Percentiles rank a stretch among this genome's conserved stretches.
Evolutionary conservation across 2,329 filamentous ascomycete genomes (phyloP).

Genomic region (Berkeleyomyces basicola): DNA sequence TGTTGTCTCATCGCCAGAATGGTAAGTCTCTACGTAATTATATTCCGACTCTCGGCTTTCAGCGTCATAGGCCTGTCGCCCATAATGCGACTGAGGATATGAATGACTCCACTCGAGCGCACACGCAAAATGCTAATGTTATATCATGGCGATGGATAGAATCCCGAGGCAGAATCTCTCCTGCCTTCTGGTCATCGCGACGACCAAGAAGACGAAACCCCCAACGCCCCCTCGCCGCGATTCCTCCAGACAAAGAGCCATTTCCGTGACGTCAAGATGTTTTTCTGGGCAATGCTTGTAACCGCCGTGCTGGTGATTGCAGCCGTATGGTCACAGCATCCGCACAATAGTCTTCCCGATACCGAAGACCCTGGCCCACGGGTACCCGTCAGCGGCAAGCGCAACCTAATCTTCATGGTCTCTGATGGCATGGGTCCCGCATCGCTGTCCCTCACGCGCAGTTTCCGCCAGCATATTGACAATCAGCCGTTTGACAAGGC

Average conservation of each 20-base stretch:
- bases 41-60: not conserved
- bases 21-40: constrained; percentile 8
- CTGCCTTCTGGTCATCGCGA: constrained; percentile 20
- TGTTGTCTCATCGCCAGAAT: constrained; percentile 3
- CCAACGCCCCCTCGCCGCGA: constrained; percentile 16
- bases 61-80: not conserved
- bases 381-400: constrained; percentile 40
- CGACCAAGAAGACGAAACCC: constrained; percentile 19
- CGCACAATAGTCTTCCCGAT: constrained; percentile 41
- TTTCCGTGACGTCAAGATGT: constrained; percentile 55
- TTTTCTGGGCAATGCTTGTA: constrained; percentile 68
- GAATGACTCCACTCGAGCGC: not conserved
- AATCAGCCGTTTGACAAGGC: constrained; percentile 58
- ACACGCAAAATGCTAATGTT: not conserved
- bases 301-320: constrained; percentile 65
- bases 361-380: constrained; percentile 14
- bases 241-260: constrained; percentile 20
- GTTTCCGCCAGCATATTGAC: constrained; percentile 64
- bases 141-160: not conserved
- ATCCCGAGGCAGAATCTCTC: constrained; percentile 18
- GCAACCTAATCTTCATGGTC: constrained; percentile 97
- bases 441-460: constrained; percentile 70
- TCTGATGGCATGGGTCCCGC: constrained; percentile 97
- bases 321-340: constrained; percentile 62
- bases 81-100: not conserved